Conservation (phyloP, 441 rosid genomes). For the Kokia cookei region DNA sequence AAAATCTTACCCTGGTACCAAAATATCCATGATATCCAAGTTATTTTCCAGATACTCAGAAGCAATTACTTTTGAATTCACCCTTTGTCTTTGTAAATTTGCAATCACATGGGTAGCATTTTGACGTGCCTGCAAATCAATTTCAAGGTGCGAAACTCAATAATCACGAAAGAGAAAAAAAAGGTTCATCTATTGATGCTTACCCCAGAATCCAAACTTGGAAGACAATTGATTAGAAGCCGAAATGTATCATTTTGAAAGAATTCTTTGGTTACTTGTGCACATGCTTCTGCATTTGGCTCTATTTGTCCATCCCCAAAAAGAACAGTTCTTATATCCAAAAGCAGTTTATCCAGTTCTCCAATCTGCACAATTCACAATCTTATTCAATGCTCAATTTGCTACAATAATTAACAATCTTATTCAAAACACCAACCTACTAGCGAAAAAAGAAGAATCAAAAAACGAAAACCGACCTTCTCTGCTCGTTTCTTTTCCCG, state of each 20-base stretch:
- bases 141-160: background rate
- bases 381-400: background rate
- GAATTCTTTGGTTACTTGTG: background rate
- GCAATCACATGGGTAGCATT: constrained; percentile 55
- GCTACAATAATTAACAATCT: background rate
- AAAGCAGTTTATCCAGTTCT: background rate
- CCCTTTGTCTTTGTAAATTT: constrained; percentile 57
- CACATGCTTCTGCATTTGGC: background rate
- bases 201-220: constrained; percentile 4
- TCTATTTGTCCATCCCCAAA: background rate
- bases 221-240: constrained; percentile 3
- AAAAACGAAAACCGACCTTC: constrained; percentile 18
- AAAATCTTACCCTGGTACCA: constrained; percentile 37
- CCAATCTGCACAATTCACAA: background rate
- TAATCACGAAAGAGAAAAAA: background rate
- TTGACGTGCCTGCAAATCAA: background rate
- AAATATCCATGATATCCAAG: constrained; percentile 42
- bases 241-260: constrained; percentile 4
- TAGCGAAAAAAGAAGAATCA: background rate
- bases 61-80: constrained; percentile 40
- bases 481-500: constrained; percentile 50
- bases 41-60: constrained; percentile 53
- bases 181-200: background rate
- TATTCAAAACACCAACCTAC: too few relatives aligned
- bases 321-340: constrained; percentile 1